Evolutionary conservation across 2,329 filamentous ascomycete genomes (phyloP), one percentile per base, ranked within the genome.

Genomic region (Claviceps fusiformis): DNA sequence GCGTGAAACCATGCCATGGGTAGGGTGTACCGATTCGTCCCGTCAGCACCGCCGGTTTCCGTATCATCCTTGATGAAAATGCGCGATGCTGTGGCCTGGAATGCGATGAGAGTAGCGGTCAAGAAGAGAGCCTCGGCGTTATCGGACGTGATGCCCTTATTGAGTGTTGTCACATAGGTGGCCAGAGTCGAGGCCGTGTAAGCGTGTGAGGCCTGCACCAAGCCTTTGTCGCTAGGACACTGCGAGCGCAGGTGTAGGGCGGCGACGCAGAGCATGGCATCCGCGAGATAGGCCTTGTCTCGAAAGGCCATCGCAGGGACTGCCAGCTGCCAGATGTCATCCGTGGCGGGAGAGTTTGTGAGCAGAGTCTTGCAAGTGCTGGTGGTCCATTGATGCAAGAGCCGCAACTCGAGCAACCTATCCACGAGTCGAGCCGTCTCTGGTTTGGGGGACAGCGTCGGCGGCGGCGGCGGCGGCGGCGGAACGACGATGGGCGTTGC

Each of bases 1-100:
- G 82, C 78, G 62, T 85, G 81, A 58, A 85, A 85, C 81, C 80
- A 85, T 3, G 79, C 75, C 47, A 84, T 67, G 0, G 82, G 82
- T n/a, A 83, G 67, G 19, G 73, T 71, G 62, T 85, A 85, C 44
- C 71, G 71, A 48, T 59, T 69, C n/a, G 66, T 64, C 3, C 69
- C 63, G 33, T 73, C 70, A 3, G 64, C 61, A 11, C 64, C 63
- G 24, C 47, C 54, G 9, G 67, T 58, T 43, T 73, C 69, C 17
- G 67, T 67, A 33, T 82, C 79, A 55, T 82, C 79, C 52, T 81
- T 78, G 56, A 75, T 75, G 58, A 84, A 84, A 56, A 83, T 75
- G 61, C 85, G 71, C 51, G 81, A 75, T 45, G 87, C 74, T 33
- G 81, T 77, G 60, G 86, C 73, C 65, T 89, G 75, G 66, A 89